These are phyloP conservation scores for Novymonas esmeraldas DNA, from an alignment of 208 protist genomes.

Conservation along the genomic window DNA sequence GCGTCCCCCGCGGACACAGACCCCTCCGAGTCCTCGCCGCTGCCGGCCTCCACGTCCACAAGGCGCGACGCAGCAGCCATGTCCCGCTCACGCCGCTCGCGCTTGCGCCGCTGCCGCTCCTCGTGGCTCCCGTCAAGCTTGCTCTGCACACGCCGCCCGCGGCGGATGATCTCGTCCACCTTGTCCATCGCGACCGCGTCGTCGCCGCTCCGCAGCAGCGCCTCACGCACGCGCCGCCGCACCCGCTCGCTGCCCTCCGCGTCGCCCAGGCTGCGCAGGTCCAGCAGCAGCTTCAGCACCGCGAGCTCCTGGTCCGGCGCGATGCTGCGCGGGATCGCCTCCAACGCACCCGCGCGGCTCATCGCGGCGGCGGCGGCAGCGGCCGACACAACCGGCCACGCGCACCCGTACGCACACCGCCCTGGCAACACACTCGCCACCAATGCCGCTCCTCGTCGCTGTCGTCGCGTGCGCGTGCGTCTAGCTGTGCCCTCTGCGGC, in stretches of 20 bases:
- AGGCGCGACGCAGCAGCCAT: conserved; percentile 42
- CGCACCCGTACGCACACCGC: no score
- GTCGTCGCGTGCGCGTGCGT: no score
- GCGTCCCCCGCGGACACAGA: conserved; percentile 31
- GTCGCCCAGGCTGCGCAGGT: conserved; percentile 55
- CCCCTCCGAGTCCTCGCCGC: conserved; percentile 59
- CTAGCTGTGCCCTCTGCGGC: no score
- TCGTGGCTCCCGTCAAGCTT: conserved; percentile 77
- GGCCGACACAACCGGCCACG: no score
- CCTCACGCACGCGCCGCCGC: conserved; percentile 52
- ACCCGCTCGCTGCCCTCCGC: conserved; percentile 55
- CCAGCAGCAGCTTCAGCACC: conserved; percentile 63
- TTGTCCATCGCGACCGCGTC: conserved; percentile 45
- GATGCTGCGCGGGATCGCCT: conserved; percentile 29
- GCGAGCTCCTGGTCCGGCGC: conserved; percentile 63
- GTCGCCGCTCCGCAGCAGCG: conserved; percentile 42
- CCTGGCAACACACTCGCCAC: no score
- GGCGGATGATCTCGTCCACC: conserved; percentile 59
- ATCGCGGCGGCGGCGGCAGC: no score
- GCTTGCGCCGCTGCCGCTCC: conserved; percentile 50
- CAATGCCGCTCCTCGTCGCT: no score
- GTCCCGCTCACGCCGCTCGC: conserved; percentile 40
- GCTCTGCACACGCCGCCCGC: conserved; percentile 40
- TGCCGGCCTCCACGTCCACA: conserved; percentile 70
- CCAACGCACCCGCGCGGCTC: conserved; percentile 1